phyloP scores from a whole-genome alignment of 1,284 basidiomycete species.

The Cystobasidium sp. region DNA sequence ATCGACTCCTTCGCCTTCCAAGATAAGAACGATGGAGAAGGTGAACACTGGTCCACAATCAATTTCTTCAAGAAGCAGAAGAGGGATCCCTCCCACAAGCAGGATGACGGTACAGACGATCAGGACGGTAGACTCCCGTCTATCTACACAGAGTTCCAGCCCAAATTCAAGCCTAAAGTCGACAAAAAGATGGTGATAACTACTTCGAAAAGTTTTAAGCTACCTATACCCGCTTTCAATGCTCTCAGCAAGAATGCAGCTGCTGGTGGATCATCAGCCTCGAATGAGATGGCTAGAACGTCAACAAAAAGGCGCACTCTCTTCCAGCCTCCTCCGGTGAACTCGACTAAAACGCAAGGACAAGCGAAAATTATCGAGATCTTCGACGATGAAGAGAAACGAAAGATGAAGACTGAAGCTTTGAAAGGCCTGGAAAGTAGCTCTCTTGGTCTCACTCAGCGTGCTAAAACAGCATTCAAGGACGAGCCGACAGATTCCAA shows the following conservation, averaged over 20 bases:
- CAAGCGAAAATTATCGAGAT: conserved; percentile 10
- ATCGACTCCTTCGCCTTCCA: conserved; percentile 23
- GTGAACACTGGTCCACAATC: conserved; percentile 6
- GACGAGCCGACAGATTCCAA: background rate
- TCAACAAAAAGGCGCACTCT: background rate
- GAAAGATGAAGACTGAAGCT: background rate
- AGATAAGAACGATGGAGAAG: conserved; percentile 6
- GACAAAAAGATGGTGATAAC: conserved; percentile 6
- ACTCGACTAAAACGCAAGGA: background rate
- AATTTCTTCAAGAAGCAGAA: conserved; percentile 10
- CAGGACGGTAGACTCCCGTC: background rate
- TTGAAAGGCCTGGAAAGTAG: conserved; percentile 1
- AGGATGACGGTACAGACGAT: background rate
- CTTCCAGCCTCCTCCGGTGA: conserved; percentile 3
- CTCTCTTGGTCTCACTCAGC: conserved; percentile 6
- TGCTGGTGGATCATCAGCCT: background rate
- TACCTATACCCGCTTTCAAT: conserved; percentile 14
- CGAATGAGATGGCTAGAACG: background rate
- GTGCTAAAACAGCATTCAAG: background rate
- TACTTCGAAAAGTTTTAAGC: conserved; percentile 5
- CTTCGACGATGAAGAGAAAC: background rate
- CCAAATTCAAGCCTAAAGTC: conserved; percentile 26
- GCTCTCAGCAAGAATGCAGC: background rate
- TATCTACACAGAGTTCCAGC: conserved; percentile 23
- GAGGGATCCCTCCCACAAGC: background rate